Conservation (phyloP, 139 green algal species). For the Chlamydomonas incerta region DNA sequence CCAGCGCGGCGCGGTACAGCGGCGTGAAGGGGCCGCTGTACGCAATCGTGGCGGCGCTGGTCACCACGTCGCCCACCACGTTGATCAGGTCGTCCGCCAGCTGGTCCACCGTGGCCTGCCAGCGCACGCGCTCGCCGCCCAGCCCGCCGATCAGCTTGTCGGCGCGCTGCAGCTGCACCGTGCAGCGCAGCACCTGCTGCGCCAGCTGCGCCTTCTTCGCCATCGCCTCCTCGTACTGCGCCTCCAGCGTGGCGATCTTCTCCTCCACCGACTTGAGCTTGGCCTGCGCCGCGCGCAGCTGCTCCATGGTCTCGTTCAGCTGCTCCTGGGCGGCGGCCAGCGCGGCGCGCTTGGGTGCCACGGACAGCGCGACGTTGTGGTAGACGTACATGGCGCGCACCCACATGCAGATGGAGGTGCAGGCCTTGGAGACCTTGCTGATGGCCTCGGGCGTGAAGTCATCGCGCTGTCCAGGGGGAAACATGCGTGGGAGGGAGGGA, state of each 20-base stretch:
- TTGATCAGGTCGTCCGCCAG: constrained; percentile 73
- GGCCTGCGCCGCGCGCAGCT: constrained; percentile 62
- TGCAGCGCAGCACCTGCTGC: constrained; percentile 74
- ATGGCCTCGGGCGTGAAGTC: constrained; percentile 82
- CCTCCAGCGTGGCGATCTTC: constrained; percentile 79
- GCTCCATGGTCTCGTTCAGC: constrained; percentile 69
- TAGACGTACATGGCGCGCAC: constrained; percentile 87
- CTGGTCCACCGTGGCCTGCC: constrained; percentile 77
- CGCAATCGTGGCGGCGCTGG: constrained; percentile 71
- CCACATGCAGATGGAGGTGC: constrained; percentile 92
- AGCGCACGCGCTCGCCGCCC: constrained; percentile 79
- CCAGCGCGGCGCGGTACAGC: constrained; percentile 65
- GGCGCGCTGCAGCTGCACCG: constrained; percentile 74
- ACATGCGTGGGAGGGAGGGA: not conserved
- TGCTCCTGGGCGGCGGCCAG: constrained; percentile 65
- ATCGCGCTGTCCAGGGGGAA: constrained; percentile 58
- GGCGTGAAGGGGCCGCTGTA: constrained; percentile 83
- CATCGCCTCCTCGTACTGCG: constrained; percentile 71
- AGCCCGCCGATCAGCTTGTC: constrained; percentile 89
- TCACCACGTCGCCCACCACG: constrained; percentile 81
- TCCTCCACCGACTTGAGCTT: constrained; percentile 76
- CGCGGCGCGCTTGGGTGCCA: constrained; percentile 81
- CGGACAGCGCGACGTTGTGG: constrained; percentile 81
- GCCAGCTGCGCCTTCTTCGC: constrained; percentile 81
- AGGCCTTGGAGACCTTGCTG: constrained; percentile 85